Conservation (phyloP, 805 yeast genomes). For the Saturnispora saitoi region DNA sequence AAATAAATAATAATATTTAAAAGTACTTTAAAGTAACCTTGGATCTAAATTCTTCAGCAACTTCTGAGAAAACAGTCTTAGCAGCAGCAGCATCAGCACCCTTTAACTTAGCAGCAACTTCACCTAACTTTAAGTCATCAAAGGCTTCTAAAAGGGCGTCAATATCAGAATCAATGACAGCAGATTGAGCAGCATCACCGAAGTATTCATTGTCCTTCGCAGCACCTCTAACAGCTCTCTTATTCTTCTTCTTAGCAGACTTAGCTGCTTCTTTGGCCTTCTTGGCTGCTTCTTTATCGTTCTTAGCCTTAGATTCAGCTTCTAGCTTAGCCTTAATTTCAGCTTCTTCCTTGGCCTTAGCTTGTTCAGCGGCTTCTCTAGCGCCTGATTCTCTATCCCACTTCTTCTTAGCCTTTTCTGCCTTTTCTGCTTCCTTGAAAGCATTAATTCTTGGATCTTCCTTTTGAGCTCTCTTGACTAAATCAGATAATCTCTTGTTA, state of each 20-base stretch:
- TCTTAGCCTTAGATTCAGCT: constrained; percentile 64
- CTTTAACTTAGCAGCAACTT: constrained; percentile 61
- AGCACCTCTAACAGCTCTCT: constrained; percentile 53
- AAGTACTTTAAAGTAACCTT: constrained; percentile 11
- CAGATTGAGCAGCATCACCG: constrained; percentile 64
- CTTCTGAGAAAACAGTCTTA: constrained; percentile 51
- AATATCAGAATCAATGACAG: constrained; percentile 67
- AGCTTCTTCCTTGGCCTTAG: constrained; percentile 76
- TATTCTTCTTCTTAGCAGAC: constrained; percentile 89
- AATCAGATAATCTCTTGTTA: constrained; percentile 76
- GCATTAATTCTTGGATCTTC: constrained; percentile 93
- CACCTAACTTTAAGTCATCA: constrained; percentile 69
- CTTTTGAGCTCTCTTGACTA: constrained; percentile 78
- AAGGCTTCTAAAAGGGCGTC: constrained; percentile 71
- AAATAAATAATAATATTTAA: constrained; percentile 16
- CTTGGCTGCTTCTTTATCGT: constrained; percentile 54
- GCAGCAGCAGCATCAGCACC: constrained; percentile 46
- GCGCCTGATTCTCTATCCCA: constrained; percentile 99
- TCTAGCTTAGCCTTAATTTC: constrained; percentile 74
- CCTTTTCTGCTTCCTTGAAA: constrained; percentile 90
- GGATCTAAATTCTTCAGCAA: constrained; percentile 35
- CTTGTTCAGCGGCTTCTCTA: constrained; percentile 92
- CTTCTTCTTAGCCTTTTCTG: constrained; percentile 87
- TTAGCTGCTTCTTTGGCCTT: constrained; percentile 92
- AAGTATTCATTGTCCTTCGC: constrained; percentile 81